Evolutionary conservation across 164 flowering plant genomes (phyloP).

Genomic region (Vitis riparia): DNA sequence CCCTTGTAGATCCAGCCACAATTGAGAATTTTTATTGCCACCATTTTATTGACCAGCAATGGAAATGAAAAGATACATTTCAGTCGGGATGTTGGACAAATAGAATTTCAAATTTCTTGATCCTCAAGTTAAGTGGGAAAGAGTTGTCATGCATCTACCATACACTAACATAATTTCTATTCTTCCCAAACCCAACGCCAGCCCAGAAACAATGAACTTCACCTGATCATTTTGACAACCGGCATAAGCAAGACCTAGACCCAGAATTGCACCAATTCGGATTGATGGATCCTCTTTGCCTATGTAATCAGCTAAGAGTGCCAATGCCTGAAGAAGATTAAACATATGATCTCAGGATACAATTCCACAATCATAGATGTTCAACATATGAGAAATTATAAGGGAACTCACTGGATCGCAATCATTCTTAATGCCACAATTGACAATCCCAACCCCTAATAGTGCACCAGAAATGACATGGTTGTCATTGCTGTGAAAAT

Average conservation of each 20-base stretch:
- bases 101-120: too few species aligned
- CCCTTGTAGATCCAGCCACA: too few species aligned
- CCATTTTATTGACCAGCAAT: too few species aligned
- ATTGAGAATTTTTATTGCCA: too few species aligned
- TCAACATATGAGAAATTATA: neutral
- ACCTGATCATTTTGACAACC: slow-evolving; percentile 91
- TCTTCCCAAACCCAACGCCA: too few species aligned
- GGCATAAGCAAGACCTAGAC: slow-evolving; percentile 92
- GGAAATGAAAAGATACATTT: too few species aligned
- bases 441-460: slow-evolving; percentile 93
- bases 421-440: slow-evolving; percentile 73
- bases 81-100: too few species aligned
- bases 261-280: slow-evolving; percentile 96
- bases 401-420: slow-evolving; percentile 85
- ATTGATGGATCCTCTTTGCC: slow-evolving; percentile 78
- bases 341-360: neutral
- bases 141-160: too few species aligned
- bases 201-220: neutral
- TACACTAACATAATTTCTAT: neutral
- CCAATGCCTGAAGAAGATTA: slow-evolving; percentile 63
- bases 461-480: slow-evolving; percentile 90
- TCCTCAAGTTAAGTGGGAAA: too few species aligned
- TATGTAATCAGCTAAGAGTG: slow-evolving; percentile 75
- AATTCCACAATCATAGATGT: neutral
- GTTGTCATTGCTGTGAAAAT: slow-evolving; percentile 83